Evolutionary conservation across 2,329 filamentous ascomycete genomes (phyloP).

Genomic region (Colletotrichum sp.): DNA sequence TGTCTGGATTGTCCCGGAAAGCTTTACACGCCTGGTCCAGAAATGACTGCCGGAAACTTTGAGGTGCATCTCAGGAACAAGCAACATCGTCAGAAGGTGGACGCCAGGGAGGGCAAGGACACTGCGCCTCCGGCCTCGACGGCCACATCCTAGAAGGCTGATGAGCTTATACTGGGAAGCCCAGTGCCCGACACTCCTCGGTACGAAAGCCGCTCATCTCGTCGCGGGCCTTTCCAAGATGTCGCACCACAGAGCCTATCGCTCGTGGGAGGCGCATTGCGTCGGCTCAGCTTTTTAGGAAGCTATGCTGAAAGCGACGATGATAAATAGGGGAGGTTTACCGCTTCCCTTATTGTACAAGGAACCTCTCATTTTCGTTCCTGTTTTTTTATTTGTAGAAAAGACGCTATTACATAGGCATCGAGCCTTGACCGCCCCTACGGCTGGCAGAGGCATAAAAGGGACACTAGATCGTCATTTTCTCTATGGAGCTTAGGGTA

Average conservation of each 20-base stretch:
- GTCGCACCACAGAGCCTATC: not conserved
- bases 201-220: not conserved
- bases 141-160: not conserved
- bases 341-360: not conserved
- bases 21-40: slow-evolving; percentile 89
- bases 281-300: not conserved
- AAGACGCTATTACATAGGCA: slow-evolving; percentile 11
- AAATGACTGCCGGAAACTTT: slow-evolving; percentile 86
- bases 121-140: slow-evolving; percentile 18
- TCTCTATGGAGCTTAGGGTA: not conserved
- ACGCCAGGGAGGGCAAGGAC: slow-evolving; percentile 31
- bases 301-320: not conserved
- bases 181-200: not conserved
- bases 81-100: slow-evolving; percentile 75
- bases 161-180: not conserved
- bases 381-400: not conserved
- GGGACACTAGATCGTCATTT: not conserved
- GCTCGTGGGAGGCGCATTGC: not conserved
- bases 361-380: slow-evolving; percentile 6
- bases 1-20: slow-evolving; percentile 95
- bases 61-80: slow-evolving; percentile 91
- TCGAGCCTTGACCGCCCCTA: not conserved
- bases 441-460: not conserved
- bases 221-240: not conserved
- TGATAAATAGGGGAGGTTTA: not conserved